Conservation (phyloP, 1,284 basidiomycete genomes). For the Cystobasidium pallidum region DNA sequence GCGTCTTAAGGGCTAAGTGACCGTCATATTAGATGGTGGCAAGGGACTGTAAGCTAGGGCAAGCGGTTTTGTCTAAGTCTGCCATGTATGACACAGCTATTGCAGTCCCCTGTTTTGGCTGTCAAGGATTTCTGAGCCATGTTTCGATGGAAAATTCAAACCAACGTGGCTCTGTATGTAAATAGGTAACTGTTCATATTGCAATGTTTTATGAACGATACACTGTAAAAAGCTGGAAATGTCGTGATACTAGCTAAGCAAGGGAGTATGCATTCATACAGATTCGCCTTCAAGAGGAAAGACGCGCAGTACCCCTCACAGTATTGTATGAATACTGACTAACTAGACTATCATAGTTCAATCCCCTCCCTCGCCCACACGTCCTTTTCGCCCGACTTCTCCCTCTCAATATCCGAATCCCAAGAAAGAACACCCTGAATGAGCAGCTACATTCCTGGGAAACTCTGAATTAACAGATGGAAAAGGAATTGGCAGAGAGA, state of each 20-base stretch:
- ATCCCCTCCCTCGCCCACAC: background rate
- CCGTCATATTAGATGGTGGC: too few species aligned
- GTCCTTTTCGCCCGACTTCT: background rate
- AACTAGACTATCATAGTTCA: conserved; percentile 19
- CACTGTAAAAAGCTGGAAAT: background rate
- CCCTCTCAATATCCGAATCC: background rate
- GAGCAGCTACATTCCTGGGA: conserved; percentile 2
- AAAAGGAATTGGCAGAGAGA: background rate
- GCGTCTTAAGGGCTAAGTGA: too few species aligned
- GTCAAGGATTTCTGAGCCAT: too few species aligned
- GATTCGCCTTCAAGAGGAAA: background rate
- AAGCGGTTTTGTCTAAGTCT: too few species aligned
- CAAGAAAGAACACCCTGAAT: conserved; percentile 7
- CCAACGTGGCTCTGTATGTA: too few species aligned
- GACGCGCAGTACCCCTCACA: background rate
- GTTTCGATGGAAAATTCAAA: too few species aligned
- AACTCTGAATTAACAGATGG: background rate
- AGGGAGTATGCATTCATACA: conserved; percentile 12
- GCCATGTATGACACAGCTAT: too few species aligned
- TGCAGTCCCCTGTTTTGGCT: too few species aligned
- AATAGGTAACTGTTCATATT: too few species aligned
- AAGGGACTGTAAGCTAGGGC: too few species aligned
- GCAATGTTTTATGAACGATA: too few species aligned
- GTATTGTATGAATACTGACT: background rate
- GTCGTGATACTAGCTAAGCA: conserved; percentile 29